A percentile compares a stretch with the other conserved stretches of the same genome.
Evolutionary conservation across 2,329 filamentous ascomycete species (phyloP).

Genomic region (Lizonia empirigonia): DNA sequence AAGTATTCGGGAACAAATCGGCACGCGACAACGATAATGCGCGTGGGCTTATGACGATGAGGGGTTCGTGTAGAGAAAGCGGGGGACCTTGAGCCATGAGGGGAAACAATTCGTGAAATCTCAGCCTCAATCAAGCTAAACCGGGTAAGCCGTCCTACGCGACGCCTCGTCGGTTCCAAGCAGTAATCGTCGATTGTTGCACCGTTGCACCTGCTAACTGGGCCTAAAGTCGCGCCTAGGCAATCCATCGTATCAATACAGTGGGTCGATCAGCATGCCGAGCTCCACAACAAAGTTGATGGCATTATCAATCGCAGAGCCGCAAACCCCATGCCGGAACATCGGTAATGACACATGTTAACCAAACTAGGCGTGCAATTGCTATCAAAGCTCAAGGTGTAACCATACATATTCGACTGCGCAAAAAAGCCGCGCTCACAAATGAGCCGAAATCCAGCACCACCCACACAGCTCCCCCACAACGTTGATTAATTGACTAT

Average conservation of each 20-base stretch:
- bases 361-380: conserved; percentile 1
- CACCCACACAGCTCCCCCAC: too few species aligned
- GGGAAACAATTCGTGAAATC: conserved; percentile 25
- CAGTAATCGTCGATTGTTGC: conserved; percentile 16
- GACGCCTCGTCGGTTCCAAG: conserved; percentile 12
- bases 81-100: conserved; percentile 23
- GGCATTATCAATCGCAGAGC: conserved; percentile 19
- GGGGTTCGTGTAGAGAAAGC: conserved; percentile 34
- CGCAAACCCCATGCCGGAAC: conserved; percentile 16
- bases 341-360: conserved; percentile 9
- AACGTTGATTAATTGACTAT: too few species aligned
- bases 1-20: conserved; percentile 30
- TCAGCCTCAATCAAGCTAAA: conserved; percentile 30
- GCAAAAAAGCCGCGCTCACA: too few species aligned
- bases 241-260: conserved; percentile 32
- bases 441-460: too few species aligned
- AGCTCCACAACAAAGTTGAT: conserved; percentile 21
- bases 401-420: conserved; percentile 5
- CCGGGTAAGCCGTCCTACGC: conserved; percentile 24
- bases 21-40: conserved; percentile 29
- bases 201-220: conserved; percentile 8
- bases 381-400: conserved; percentile 9
- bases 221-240: conserved; percentile 18
- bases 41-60: conserved; percentile 35
- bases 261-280: conserved; percentile 26